These are phyloP conservation scores for Colletotrichum tanaceti DNA, from an alignment of 2,329 filamentous ascomycete genomes.

Conservation along the genomic window DNA sequence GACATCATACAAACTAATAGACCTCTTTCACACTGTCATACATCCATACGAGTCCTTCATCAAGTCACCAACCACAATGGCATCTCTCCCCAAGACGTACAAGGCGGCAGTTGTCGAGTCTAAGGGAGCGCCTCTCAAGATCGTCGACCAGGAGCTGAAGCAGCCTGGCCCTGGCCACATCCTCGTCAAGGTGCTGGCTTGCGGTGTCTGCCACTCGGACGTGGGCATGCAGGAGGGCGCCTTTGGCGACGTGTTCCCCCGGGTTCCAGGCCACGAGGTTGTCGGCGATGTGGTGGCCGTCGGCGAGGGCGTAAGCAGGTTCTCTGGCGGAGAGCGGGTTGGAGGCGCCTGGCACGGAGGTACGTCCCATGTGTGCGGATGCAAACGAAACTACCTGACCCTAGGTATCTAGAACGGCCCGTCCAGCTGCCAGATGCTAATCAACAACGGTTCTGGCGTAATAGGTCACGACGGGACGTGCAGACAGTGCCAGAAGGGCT, in stretches of 20 bases:
- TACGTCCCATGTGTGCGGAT: constrained; percentile 47
- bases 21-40: background rate
- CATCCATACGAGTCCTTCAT: background rate
- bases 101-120: constrained; percentile 72
- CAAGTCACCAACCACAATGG: background rate
- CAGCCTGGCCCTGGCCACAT: constrained; percentile 68
- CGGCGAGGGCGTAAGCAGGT: constrained; percentile 66
- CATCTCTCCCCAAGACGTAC: constrained; percentile 71
- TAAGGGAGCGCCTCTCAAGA: constrained; percentile 61
- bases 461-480: constrained; percentile 71
- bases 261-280: constrained; percentile 77
- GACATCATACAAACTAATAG: too few relatives aligned
- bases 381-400: too few relatives aligned
- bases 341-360: constrained; percentile 78
- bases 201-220: constrained; percentile 78
- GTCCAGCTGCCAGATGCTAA: background rate
- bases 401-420: background rate
- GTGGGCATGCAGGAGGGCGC: constrained; percentile 57
- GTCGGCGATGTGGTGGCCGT: constrained; percentile 75
- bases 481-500: constrained; percentile 69
- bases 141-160: constrained; percentile 70
- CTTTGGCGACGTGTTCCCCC: constrained; percentile 68
- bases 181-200: constrained; percentile 77
- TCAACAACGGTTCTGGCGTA: background rate
- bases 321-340: constrained; percentile 69